A percentile compares a stretch with the other conserved stretches of the same genome.
Conservation (phyloP, 139 green algal genomes). For the Tetradesmus lagerheimii region DNA sequence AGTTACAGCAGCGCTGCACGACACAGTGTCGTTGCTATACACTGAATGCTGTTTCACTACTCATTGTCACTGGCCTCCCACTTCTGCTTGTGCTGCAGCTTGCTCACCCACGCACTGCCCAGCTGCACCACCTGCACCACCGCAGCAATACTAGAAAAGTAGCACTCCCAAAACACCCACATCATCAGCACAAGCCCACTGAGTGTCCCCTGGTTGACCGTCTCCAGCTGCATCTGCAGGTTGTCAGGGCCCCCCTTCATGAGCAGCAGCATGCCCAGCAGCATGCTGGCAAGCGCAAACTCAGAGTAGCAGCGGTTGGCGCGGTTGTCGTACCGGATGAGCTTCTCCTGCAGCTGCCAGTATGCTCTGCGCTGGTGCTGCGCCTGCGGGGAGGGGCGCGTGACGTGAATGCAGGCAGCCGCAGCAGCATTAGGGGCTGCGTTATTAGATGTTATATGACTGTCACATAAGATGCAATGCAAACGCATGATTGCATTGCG, state of each 20-base stretch:
- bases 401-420: background rate
- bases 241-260: slow-evolving; percentile 11
- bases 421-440: too few relatives aligned
- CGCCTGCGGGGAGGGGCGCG: background rate
- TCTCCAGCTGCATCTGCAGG: slow-evolving; percentile 22
- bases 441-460: too few relatives aligned
- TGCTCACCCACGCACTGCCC: background rate
- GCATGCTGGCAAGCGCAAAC: slow-evolving; percentile 39
- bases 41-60: background rate
- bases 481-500: too few relatives aligned
- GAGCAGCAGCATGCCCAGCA: slow-evolving; percentile 25
- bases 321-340: background rate
- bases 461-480: too few relatives aligned
- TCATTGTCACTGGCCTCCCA: background rate
- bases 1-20: too few relatives aligned
- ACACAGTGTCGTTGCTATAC: background rate
- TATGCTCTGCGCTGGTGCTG: slow-evolving; percentile 26
- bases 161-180: slow-evolving; percentile 15
- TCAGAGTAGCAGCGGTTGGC: slow-evolving; percentile 26
- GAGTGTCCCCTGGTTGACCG: background rate
- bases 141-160: slow-evolving; percentile 9
- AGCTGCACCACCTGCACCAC: slow-evolving; percentile 7
- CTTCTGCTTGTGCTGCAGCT: slow-evolving; percentile 27
- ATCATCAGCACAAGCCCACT: slow-evolving; percentile 11
- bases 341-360: slow-evolving; percentile 39